Evolutionary conservation across 257 asterid species (phyloP), one percentile per base, ranked within the genome.

Genomic region (Solanum appendiculatum): DNA sequence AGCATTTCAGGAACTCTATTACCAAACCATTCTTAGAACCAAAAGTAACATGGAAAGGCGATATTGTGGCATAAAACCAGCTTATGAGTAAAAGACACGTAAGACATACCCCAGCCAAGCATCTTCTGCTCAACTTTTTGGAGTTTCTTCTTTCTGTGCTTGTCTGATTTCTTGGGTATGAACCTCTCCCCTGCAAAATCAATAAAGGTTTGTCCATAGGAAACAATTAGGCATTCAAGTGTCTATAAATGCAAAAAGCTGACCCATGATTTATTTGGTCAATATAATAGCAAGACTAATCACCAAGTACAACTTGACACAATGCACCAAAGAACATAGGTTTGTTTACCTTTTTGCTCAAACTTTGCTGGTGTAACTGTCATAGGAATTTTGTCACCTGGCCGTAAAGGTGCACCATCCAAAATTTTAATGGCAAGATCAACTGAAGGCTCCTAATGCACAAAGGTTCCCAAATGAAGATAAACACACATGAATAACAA

Each of bases 51-150:
- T 20, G 44, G 42, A 48, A 81, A 29, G 68, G 68, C 18, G 64
- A 29, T 18, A 46, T 48, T 46, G 42, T 48, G 29, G 68, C 42
- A 81, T 29, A 48, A 80, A 51, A 48, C 84, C 64, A 81, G 85
- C 20, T 81, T 48, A 9, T 18, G 34, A 42, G 23, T 25, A 78
- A 15, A 77, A 44, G 84, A 78, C 37, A 31, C 2, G 64, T 46
- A 78, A 89, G 86, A 86, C 95, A 18, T 93, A 97, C 99, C 99
- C 99, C 99, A 97, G 86, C 99, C 98, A 88, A 96, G 94, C 98
- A 97, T 95, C 93, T 97, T 97, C 86, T 92, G 94, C 90, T 97
- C 99, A 75, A 93, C 97, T 90, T 91, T 92, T 92, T 97, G 96
- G 90, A 94, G 92, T 86, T 96, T 97, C 88, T 86, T 96, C 95